Base-by-base conservation (phyloP, 2,329 filamentous ascomycete genomes). In the Penicillium sclerotigenum region DNA sequence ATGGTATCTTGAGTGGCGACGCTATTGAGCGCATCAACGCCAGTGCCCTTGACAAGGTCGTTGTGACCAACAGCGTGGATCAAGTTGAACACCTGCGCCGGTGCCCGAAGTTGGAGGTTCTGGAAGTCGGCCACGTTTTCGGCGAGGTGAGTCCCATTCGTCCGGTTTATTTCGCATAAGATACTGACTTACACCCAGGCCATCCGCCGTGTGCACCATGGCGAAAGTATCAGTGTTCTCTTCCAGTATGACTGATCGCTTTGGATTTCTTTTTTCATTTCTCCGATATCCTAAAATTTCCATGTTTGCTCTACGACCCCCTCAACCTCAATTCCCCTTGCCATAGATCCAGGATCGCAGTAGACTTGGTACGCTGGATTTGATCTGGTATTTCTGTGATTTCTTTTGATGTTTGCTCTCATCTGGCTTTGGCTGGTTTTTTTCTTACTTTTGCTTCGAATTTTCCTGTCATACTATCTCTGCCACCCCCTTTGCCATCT, bases 21-120 rank as follows among this genome's bases (percentile, higher is more conserved):
- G 93, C 93, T 52, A 94, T 97, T 68, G 87, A 91, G 48, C 87
- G 93, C 57, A 92, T 99, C 79, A 97, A 96, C 70, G 91, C 90
- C 26, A 96, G 91, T 58, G 87, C 90, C 22, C 83, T 99, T 60
- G 93, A 97, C 77, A 96, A 91, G 78, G 87, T 99, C 26, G 83
- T 97, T 37, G 92, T 97, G 54, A 97, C 94, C 69, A 97, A 97
- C 77, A 95, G 89, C 26, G 91, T 97, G 16, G 91, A 93, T 43
- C 94, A 97, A 74, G 80, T 86, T 33, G 89, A 96, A 64, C 89
- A 97, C 76, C 80, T 85, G 70, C 81, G 79, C 61, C 75, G 86
- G 48, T 96, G 93, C 71, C 84, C 89, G 37, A 97, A 97, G 79
- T 80, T 99, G 49, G 91, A 96, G 73, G 89, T 97, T 47, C 79